phyloP scores from a whole-genome alignment of 1,139 yeast genomes.

The Pichia sp. region DNA sequence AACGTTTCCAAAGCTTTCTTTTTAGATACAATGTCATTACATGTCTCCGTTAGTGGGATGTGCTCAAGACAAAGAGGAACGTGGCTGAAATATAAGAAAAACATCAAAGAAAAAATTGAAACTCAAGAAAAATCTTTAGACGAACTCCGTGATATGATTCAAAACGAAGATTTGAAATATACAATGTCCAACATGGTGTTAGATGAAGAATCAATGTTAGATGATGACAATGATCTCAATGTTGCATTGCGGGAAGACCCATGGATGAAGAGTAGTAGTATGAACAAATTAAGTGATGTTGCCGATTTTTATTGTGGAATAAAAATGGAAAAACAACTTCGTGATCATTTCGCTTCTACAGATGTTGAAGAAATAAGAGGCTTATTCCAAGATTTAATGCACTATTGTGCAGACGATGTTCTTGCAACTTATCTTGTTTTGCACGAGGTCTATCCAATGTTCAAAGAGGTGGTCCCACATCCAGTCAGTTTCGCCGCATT shows the following conservation, averaged over 20 bases:
- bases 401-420: constrained; percentile 88
- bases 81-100: constrained; percentile 66
- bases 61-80: constrained; percentile 87
- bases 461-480: constrained; percentile 73
- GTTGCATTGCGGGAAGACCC: constrained; percentile 47
- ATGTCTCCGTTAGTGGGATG: constrained; percentile 88
- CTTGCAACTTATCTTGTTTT: constrained; percentile 71
- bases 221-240: constrained; percentile 17
- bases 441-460: constrained; percentile 66
- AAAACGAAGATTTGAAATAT: constrained; percentile 22
- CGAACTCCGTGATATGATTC: constrained; percentile 21
- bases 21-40: constrained; percentile 91
- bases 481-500: constrained; percentile 95
- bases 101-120: constrained; percentile 15
- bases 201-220: constrained; percentile 27
- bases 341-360: constrained; percentile 61
- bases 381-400: constrained; percentile 59
- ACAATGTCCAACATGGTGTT: constrained; percentile 18
- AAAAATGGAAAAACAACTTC: constrained; percentile 58
- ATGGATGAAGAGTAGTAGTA: constrained; percentile 75
- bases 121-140: constrained; percentile 25
- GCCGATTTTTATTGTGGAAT: constrained; percentile 78
- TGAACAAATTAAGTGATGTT: constrained; percentile 81
- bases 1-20: constrained; percentile 69
- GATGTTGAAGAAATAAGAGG: constrained; percentile 56